Conservation (phyloP, 768 basidiomycete species). For the Pluteus cervinus region DNA sequence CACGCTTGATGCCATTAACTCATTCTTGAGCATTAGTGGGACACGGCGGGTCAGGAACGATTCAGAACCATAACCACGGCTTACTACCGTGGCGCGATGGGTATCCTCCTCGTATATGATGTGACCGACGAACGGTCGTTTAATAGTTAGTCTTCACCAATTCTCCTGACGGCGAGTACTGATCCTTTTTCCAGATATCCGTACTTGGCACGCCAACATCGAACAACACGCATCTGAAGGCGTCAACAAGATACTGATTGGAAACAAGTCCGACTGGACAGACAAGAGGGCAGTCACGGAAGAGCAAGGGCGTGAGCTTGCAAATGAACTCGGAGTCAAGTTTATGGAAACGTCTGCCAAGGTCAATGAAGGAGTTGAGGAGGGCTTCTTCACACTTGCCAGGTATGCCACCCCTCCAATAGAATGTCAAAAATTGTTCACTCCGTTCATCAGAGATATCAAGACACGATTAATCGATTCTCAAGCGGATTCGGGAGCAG, state of each 20-base stretch:
- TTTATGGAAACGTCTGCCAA: slow-evolving; percentile 99
- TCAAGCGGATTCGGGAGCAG: slow-evolving; percentile 58
- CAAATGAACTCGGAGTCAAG: slow-evolving; percentile 88
- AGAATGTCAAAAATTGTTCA: background rate
- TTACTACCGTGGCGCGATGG: slow-evolving; percentile 99
- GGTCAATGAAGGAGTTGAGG: slow-evolving; percentile 95
- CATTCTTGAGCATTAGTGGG: slow-evolving; percentile 78
- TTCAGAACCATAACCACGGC: slow-evolving; percentile 98
- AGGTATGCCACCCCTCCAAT: slow-evolving; percentile 47
- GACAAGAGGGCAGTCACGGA: slow-evolving; percentile 91
- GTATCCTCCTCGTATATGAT: slow-evolving; percentile 97
- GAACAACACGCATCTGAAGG: slow-evolving; percentile 99
- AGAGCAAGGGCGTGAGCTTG: slow-evolving; percentile 89
- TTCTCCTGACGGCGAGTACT: background rate
- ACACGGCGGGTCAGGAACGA: slow-evolving; percentile 98
- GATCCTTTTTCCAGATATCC: slow-evolving; percentile 63
- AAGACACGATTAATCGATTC: slow-evolving; percentile 97
- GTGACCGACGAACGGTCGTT: slow-evolving; percentile 94
- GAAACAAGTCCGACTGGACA: slow-evolving; percentile 98
- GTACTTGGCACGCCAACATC: slow-evolving; percentile 96
- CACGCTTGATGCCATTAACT: slow-evolving; percentile 2
- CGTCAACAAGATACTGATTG: slow-evolving; percentile 98
- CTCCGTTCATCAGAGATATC: slow-evolving; percentile 65
- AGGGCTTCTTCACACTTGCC: slow-evolving; percentile 96
- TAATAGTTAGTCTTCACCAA: slow-evolving; percentile 63